phyloP scores from a whole-genome alignment of 2,329 filamentous ascomycete species.

The Aspergillaceae sp. region DNA sequence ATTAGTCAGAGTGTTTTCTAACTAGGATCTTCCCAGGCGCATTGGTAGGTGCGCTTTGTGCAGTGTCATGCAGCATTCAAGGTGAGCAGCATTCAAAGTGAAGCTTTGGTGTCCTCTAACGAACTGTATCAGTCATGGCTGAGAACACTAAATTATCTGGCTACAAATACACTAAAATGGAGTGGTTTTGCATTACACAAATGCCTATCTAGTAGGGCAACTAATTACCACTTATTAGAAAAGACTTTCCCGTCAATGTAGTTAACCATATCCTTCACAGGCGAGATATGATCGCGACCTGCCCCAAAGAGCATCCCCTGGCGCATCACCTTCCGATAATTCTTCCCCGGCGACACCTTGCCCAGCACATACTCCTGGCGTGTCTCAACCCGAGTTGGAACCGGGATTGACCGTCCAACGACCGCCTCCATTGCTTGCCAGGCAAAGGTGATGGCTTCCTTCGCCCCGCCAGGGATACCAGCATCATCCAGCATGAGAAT shows the following conservation, averaged over 20 bases:
- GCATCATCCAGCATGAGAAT: constrained; percentile 51
- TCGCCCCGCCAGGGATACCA: constrained; percentile 49
- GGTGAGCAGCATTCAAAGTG: no score
- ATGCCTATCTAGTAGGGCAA: not conserved
- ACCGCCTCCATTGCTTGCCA: constrained; percentile 55
- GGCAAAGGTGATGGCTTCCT: constrained; percentile 53
- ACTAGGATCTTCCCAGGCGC: no score
- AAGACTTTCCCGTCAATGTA: constrained; percentile 42
- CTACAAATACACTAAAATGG: not conserved
- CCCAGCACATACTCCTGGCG: constrained; percentile 45
- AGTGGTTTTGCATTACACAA: not conserved
- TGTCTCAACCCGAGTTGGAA: constrained; percentile 49
- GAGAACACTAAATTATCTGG: not conserved
- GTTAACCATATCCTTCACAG: constrained; percentile 46
- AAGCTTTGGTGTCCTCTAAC: not conserved
- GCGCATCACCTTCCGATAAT: constrained; percentile 47
- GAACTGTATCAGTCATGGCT: not conserved
- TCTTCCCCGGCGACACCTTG: constrained; percentile 47
- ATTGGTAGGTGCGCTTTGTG: no score
- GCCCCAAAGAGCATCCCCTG: constrained; percentile 46
- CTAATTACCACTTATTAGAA: constrained; percentile 37
- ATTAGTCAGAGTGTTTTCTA: no score
- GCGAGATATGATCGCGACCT: constrained; percentile 34
- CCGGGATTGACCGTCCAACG: constrained; percentile 47
- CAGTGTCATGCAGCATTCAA: no score